Percentiles rank a stretch among this genome's conserved stretches.
phyloP scores from a whole-genome alignment of 2,329 filamentous ascomycete species.

The Didymella pinodella region DNA sequence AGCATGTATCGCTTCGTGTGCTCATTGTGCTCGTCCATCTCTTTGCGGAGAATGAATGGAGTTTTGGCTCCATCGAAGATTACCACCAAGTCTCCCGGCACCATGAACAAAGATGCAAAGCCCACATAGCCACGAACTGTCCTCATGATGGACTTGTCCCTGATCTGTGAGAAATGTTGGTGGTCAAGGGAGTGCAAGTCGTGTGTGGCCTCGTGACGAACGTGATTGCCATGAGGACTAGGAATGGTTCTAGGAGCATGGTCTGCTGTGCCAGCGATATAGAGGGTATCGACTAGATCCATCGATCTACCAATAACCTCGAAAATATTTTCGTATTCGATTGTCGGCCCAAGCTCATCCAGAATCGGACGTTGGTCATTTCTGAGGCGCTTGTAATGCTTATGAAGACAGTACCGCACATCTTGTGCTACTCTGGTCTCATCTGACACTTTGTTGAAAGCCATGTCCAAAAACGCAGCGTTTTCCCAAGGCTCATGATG shows the following conservation, averaged over 20 bases:
- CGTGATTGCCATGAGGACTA: background rate
- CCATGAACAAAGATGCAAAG: background rate
- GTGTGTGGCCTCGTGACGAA: background rate
- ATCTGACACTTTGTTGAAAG: no score
- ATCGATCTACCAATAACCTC: background rate
- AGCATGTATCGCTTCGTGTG: background rate
- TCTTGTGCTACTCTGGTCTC: background rate
- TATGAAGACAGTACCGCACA: background rate
- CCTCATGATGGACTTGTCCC: background rate
- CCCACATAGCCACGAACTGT: background rate
- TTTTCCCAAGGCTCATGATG: background rate
- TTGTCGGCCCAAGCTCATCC: background rate
- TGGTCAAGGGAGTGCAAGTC: background rate
- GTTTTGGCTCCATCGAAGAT: background rate
- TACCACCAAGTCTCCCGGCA: background rate
- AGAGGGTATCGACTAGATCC: background rate
- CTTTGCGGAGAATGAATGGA: background rate
- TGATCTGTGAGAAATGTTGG: background rate
- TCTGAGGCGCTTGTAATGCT: background rate
- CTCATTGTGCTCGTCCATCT: background rate
- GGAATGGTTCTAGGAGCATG: no score
- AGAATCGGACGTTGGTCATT: background rate
- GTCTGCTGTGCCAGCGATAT: no score
- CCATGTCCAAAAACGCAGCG: background rate
- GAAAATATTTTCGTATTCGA: background rate